Evolutionary conservation across 331 rosid genomes (phyloP).

Genomic region (Malus hybrid): DNA sequence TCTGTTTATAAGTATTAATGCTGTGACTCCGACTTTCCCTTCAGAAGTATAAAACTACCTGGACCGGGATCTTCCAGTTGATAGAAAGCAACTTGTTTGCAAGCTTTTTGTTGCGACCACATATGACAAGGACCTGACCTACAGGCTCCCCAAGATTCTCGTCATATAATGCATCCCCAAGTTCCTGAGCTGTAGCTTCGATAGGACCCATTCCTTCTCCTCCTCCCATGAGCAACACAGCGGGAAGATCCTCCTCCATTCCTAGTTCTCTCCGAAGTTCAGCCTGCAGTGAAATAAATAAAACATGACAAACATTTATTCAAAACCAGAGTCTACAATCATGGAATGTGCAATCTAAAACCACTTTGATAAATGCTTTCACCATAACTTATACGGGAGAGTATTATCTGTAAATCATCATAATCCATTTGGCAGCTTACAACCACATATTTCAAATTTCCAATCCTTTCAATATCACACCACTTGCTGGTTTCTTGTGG

Average conservation of each 20-base stretch:
- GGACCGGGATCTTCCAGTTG: conserved; percentile 85
- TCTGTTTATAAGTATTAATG: neutral
- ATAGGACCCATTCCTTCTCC: conserved; percentile 99
- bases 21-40: neutral
- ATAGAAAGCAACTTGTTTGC: conserved; percentile 54
- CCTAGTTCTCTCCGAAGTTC: conserved; percentile 70
- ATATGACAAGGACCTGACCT: conserved; percentile 88
- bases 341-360: neutral
- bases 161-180: conserved; percentile 55
- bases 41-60: conserved; percentile 41
- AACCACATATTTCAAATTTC: neutral
- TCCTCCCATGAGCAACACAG: conserved; percentile 93
- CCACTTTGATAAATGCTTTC: neutral
- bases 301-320: neutral
- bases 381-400: neutral
- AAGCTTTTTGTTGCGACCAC: conserved; percentile 93
- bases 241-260: conserved; percentile 95
- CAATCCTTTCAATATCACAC: neutral
- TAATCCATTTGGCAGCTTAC: neutral
- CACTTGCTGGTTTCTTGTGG: neutral
- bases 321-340: neutral
- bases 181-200: conserved; percentile 92
- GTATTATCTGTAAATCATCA: neutral
- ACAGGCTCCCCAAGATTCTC: conserved; percentile 58
- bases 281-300: conserved; percentile 26